Conservation (phyloP, 164 flowering plant species). For the Platanus orientalis region DNA sequence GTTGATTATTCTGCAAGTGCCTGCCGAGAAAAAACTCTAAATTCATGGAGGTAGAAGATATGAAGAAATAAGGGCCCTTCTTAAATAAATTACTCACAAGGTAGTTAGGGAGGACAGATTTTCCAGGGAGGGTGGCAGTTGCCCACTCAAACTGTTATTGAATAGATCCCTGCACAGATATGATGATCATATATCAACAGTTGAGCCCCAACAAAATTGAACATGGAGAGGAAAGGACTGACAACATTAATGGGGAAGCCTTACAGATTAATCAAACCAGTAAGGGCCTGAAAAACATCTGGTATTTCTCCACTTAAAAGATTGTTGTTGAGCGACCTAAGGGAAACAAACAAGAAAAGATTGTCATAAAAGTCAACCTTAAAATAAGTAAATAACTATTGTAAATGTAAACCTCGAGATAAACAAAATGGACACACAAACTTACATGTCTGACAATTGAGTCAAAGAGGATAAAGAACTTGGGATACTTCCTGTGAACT, state of each 20-base stretch:
- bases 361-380: background rate
- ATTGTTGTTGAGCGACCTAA: conserved; percentile 74
- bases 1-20: conserved; percentile 76
- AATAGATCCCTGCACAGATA: conserved; percentile 75
- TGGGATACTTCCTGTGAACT: conserved; percentile 85
- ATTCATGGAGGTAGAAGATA: background rate
- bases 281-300: conserved; percentile 52
- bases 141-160: conserved; percentile 70
- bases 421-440: conserved; percentile 1
- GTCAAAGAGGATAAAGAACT: conserved; percentile 48
- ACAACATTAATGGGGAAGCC: conserved; percentile 13
- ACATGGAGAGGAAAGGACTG: background rate
- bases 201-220: conserved; percentile 10
- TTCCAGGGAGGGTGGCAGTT: conserved; percentile 58
- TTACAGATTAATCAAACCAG: conserved; percentile 64
- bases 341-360: conserved; percentile 8
- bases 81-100: conserved; percentile 45
- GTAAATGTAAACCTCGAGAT: background rate
- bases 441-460: conserved; percentile 61
- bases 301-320: conserved; percentile 68
- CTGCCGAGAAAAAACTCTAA: conserved; percentile 39
- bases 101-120: conserved; percentile 51
- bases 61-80: background rate
- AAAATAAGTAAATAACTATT: conserved; percentile 1
- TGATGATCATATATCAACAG: conserved; percentile 7